These are phyloP conservation scores for Cichorium intybus DNA, from an alignment of 140 eudicot species.

Conservation along the genomic window DNA sequence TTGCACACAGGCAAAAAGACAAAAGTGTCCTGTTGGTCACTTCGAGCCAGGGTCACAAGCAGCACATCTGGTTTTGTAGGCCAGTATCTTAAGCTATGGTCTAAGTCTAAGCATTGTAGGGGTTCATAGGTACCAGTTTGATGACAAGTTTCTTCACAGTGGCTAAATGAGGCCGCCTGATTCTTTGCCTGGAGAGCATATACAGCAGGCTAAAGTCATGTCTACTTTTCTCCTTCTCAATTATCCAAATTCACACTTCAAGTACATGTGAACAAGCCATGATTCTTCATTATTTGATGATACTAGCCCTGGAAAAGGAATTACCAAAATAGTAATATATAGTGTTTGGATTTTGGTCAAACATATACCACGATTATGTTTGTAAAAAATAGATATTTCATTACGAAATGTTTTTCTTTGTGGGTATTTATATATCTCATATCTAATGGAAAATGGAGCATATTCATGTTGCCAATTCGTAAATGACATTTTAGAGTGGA, in stretches of 20 bases:
- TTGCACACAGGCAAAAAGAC: constrained; percentile 27
- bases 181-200: constrained; percentile 32
- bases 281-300: neutral
- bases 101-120: constrained; percentile 3
- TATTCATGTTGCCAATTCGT: no score
- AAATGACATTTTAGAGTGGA: no score
- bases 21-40: constrained; percentile 23
- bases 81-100: constrained; percentile 6
- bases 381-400: neutral
- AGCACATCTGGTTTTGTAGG: constrained; percentile 29
- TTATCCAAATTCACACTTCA: neutral
- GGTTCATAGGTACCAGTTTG: constrained; percentile 20
- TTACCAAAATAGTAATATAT: neutral
- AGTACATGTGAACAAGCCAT: neutral
- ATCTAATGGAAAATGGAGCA: no score
- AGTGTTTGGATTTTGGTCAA: neutral
- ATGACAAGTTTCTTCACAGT: constrained; percentile 30
- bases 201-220: constrained; percentile 29
- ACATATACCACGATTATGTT: neutral
- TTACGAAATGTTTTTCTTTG: neutral
- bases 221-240: constrained; percentile 8
- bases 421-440: neutral
- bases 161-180: constrained; percentile 24
- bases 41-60: constrained; percentile 24
- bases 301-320: neutral